These are phyloP conservation scores for Fusarium buharicum DNA, from an alignment of 2,329 filamentous ascomycete genomes.

Conservation along the genomic window DNA sequence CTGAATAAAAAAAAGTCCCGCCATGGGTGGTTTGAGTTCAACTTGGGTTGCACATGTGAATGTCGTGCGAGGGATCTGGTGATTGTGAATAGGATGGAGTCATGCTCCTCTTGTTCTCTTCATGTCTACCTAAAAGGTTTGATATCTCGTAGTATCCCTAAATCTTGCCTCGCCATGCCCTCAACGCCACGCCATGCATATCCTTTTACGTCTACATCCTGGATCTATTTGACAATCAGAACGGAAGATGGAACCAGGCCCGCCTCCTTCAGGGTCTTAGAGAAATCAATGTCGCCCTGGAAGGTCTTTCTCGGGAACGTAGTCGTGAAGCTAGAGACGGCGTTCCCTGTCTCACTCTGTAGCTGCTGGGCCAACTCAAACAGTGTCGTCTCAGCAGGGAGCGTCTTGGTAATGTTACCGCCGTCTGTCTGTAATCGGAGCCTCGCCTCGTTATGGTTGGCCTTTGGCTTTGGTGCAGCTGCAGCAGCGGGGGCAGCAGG, in stretches of 20 bases:
- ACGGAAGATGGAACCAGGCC: constrained; percentile 92
- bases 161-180: background rate
- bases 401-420: constrained; percentile 86
- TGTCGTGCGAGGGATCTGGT: constrained; percentile 7
- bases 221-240: constrained; percentile 72
- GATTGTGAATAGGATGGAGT: constrained; percentile 10
- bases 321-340: constrained; percentile 81
- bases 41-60: constrained; percentile 30
- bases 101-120: constrained; percentile 8
- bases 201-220: constrained; percentile 4
- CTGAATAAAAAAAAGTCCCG: constrained; percentile 52
- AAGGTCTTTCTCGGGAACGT: constrained; percentile 91
- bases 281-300: constrained; percentile 75
- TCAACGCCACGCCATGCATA: constrained; percentile 42
- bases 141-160: constrained; percentile 10
- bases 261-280: constrained; percentile 91
- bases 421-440: constrained; percentile 79
- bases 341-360: constrained; percentile 73
- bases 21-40: constrained; percentile 48
- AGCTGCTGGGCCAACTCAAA: constrained; percentile 89
- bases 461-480: constrained; percentile 68
- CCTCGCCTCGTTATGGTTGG: constrained; percentile 81
- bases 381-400: constrained; percentile 88
- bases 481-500: constrained; percentile 59
- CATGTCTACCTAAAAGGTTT: constrained; percentile 24